Conservation (phyloP, 306 rosid genomes). For the Rosa persica region DNA sequence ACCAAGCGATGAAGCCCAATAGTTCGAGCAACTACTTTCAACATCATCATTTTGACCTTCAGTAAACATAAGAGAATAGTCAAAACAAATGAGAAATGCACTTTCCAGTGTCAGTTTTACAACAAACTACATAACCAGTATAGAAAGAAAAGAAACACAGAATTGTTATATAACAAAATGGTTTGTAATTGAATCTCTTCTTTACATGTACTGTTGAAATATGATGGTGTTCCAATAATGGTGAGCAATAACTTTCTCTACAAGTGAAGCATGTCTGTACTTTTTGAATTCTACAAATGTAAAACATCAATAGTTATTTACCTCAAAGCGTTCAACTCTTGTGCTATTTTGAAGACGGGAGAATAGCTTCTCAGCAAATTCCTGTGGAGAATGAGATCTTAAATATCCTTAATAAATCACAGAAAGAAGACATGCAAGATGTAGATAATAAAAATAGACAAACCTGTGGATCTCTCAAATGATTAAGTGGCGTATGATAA, state of each 20-base stretch:
- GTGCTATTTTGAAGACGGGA: conserved; percentile 60
- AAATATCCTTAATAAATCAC: conserved; percentile 11
- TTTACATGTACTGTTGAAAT: not conserved
- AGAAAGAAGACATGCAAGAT: conserved; percentile 13
- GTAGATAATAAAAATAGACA: conserved; percentile 13
- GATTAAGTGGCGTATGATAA: conserved; percentile 84
- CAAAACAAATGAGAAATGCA: conserved; percentile 27
- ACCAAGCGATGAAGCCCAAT: conserved; percentile 82
- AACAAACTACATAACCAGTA: not conserved
- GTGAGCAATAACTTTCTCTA: not conserved
- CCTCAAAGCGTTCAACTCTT: conserved; percentile 67
- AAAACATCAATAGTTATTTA: conserved; percentile 19
- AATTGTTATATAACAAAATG: not conserved
- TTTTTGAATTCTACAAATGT: not conserved
- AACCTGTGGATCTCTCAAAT: conserved; percentile 89
- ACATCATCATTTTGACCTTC: conserved; percentile 86
- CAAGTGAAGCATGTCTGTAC: not conserved
- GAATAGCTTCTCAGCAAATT: conserved; percentile 83
- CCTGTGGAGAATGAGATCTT: conserved; percentile 48
- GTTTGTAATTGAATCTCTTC: not conserved
- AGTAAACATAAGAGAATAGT: conserved; percentile 25
- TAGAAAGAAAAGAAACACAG: not conserved
- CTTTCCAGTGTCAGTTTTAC: not conserved
- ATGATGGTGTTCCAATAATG: not conserved
- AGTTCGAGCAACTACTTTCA: conserved; percentile 83